Evolutionary conservation across 805 yeast species (phyloP).

Genomic region (Hanseniaspora pseudoguilliermondii): DNA sequence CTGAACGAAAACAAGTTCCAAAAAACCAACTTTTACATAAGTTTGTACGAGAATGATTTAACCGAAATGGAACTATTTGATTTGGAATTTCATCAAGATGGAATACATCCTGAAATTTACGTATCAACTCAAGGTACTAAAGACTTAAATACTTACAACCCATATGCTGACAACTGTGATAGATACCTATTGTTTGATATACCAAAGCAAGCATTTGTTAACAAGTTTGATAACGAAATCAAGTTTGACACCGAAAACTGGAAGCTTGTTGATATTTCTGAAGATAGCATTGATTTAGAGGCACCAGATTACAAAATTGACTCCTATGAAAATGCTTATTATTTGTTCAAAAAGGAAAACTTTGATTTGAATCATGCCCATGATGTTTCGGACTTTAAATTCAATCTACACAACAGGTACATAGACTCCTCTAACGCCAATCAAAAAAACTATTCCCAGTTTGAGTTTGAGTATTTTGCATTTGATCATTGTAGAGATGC

Average conservation of each 20-base stretch:
- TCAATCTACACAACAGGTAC: conserved; percentile 43
- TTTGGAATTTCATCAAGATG: conserved; percentile 21
- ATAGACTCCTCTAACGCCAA: conserved; percentile 27
- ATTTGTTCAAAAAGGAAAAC: conserved; percentile 1
- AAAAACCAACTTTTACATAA: conserved; percentile 4
- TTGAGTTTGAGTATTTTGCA: conserved; percentile 30
- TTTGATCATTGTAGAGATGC: conserved; percentile 40
- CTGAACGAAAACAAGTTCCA: not conserved
- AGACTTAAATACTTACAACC: conserved; percentile 5
- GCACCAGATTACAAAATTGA: conserved; percentile 37
- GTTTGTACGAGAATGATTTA: not conserved
- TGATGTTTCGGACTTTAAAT: conserved; percentile 19
- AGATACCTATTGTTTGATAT: conserved; percentile 33
- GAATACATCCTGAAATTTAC: conserved; percentile 29
- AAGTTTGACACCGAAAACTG: conserved; percentile 18
- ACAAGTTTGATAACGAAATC: conserved; percentile 33
- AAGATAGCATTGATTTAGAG: conserved; percentile 49
- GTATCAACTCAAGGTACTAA: conserved; percentile 15
- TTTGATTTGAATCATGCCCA: not conserved
- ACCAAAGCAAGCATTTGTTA: conserved; percentile 39
- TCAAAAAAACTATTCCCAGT: conserved; percentile 15
- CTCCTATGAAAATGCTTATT: conserved; percentile 3
- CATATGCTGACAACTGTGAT: conserved; percentile 26
- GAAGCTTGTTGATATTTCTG: conserved; percentile 28
- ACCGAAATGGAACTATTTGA: not conserved